Evolutionary conservation across 208 protist genomes (phyloP).

Genomic region (Vickermania spadyakhi): DNA sequence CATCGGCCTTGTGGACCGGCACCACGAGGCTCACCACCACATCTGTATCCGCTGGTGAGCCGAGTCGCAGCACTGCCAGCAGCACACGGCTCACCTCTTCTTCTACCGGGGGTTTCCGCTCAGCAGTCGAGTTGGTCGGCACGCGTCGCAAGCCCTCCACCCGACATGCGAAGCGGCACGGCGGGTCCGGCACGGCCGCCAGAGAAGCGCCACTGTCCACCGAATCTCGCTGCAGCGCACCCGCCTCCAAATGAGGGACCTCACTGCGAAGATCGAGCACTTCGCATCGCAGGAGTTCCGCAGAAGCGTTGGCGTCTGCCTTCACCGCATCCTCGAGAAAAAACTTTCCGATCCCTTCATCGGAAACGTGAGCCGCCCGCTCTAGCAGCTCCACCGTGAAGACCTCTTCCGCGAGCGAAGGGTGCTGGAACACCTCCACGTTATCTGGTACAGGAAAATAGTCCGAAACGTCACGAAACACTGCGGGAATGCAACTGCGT

Average conservation of each 20-base stretch:
- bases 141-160: conserved; percentile 17
- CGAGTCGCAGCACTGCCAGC: neutral
- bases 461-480: conserved; percentile 44
- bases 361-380: conserved; percentile 23
- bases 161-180: conserved; percentile 45
- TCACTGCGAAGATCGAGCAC: neutral
- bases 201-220: conserved; percentile 57
- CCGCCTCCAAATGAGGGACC: neutral
- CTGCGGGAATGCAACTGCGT: conserved; percentile 17
- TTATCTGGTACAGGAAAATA: conserved; percentile 70
- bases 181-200: conserved; percentile 32
- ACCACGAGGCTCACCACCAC: neutral
- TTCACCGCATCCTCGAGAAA: conserved; percentile 60
- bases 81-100: neutral
- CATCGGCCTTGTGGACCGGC: neutral
- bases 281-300: neutral
- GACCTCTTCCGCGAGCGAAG: conserved; percentile 27
- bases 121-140: neutral
- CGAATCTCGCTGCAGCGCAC: neutral
- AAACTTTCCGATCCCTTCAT: conserved; percentile 36
- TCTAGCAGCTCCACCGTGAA: conserved; percentile 64
- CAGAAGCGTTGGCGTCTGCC: conserved; percentile 33
- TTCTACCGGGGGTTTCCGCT: neutral
- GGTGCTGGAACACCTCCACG: conserved; percentile 62
- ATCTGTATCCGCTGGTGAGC: neutral